These are phyloP conservation scores for Furculomyces boomerangus DNA, from an alignment of 371 early-diverging fungal genomes.

Conservation along the genomic window DNA sequence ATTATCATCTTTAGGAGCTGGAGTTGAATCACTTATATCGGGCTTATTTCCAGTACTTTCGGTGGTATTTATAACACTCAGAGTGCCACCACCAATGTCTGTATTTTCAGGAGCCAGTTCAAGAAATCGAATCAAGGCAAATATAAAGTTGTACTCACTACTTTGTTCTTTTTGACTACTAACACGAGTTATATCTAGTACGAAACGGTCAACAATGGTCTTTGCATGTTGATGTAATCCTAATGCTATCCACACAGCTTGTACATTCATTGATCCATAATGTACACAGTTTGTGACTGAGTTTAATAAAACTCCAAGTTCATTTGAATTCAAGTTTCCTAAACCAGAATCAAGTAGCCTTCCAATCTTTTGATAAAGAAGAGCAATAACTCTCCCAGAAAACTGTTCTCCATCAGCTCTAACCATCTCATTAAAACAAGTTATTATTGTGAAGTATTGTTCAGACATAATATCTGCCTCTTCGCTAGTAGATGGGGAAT, in stretches of 20 bases:
- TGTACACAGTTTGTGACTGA: not conserved
- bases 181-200: not conserved
- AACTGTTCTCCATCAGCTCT: not conserved
- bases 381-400: not conserved
- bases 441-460: not conserved
- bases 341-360: not conserved
- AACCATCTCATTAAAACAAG: not conserved
- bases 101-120: not conserved
- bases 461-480: not conserved
- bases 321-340: not conserved
- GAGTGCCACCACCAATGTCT: too few relatives aligned
- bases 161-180: too few relatives aligned
- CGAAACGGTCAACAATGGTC: not conserved
- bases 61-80: too few relatives aligned
- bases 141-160: not conserved
- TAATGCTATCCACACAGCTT: constrained; percentile 1
- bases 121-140: not conserved
- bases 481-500: not conserved
- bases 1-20: too few relatives aligned
- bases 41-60: too few relatives aligned
- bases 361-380: not conserved
- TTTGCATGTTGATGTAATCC: not conserved
- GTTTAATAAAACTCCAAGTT: not conserved
- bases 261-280: not conserved
- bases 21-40: too few relatives aligned